Percentiles rank a stretch among this genome's conserved stretches.
phyloP scores from a whole-genome alignment of 805 yeast genomes.

The Candida sphagnicola region DNA sequence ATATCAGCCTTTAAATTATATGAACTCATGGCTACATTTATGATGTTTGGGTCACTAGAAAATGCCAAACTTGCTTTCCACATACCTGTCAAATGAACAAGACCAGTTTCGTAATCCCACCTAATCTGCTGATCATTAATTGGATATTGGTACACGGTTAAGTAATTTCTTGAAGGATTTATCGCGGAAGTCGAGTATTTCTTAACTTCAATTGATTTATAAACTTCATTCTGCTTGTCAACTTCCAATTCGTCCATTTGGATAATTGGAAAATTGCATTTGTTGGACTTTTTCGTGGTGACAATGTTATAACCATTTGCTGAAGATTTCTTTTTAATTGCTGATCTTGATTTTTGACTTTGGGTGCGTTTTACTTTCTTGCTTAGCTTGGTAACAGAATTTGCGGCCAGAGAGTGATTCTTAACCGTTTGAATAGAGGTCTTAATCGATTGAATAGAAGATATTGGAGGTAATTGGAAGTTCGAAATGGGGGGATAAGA shows the following conservation, averaged over 20 bases:
- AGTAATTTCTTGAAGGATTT: slow-evolving; percentile 57
- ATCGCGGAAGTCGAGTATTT: slow-evolving; percentile 68
- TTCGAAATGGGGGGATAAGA: neutral
- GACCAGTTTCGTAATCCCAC: slow-evolving; percentile 84
- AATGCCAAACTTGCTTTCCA: slow-evolving; percentile 56
- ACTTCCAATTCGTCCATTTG: neutral
- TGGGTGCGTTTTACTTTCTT: neutral
- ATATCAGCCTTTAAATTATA: slow-evolving; percentile 63
- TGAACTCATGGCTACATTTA: slow-evolving; percentile 4
- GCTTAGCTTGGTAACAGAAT: too few relatives aligned
- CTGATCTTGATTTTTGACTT: neutral
- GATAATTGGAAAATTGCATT: neutral
- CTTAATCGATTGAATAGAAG: neutral
- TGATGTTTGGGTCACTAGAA: slow-evolving; percentile 6
- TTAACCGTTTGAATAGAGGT: too few relatives aligned
- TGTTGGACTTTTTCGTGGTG: neutral
- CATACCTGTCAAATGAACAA: slow-evolving; percentile 82
- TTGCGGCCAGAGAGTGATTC: too few relatives aligned
- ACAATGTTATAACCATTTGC: neutral
- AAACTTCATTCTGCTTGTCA: slow-evolving; percentile 6
- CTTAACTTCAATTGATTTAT: slow-evolving; percentile 25
- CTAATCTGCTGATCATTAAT: slow-evolving; percentile 70
- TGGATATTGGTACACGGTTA: slow-evolving; percentile 70
- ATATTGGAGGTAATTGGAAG: slow-evolving; percentile 2
- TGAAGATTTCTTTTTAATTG: neutral